Evolutionary conservation across 495 filamentous ascomycete genomes (phyloP).

Genomic region (Penicillium desertorum): DNA sequence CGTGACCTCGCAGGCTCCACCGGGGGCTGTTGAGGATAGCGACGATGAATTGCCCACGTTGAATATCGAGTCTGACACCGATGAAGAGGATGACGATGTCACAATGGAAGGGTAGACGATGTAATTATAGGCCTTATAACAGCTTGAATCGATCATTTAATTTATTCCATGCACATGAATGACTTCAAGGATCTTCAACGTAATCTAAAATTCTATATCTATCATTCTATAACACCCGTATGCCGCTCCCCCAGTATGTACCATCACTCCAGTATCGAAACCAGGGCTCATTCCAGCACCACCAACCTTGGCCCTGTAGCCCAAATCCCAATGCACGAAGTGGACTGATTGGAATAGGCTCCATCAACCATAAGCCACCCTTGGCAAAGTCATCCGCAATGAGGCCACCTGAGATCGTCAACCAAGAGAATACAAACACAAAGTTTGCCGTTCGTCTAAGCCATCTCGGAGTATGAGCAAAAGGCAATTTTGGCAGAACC

Average conservation of each 20-base stretch:
- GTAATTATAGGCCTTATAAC: constrained; percentile 1
- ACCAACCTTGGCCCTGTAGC: constrained; percentile 49
- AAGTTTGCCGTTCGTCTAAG: constrained; percentile 51
- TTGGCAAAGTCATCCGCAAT: constrained; percentile 62
- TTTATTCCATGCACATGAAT: neutral
- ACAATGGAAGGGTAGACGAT: constrained; percentile 31
- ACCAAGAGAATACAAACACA: constrained; percentile 55
- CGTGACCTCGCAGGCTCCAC: constrained; percentile 12
- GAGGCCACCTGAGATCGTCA: constrained; percentile 52
- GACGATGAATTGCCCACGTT: constrained; percentile 51
- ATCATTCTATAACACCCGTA: constrained; percentile 31
- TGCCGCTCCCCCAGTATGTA: constrained; percentile 65
- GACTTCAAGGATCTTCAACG: neutral
- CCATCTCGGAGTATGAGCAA: constrained; percentile 33
- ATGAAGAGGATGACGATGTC: constrained; percentile 43
- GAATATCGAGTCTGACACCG: constrained; percentile 49
- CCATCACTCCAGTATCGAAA: constrained; percentile 51
- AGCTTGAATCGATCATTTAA: neutral
- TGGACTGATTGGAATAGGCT: constrained; percentile 66
- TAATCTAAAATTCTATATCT: constrained; percentile 10
- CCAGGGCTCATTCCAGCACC: constrained; percentile 55
- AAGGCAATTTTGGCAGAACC: constrained; percentile 29
- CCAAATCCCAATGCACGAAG: constrained; percentile 55
- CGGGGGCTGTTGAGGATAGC: constrained; percentile 41
- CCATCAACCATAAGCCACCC: constrained; percentile 63